A percentile compares a stretch with the other conserved stretches of the same genome.
phyloP scores from a whole-genome alignment of 306 rosid genomes.

The Spatholobus suberectus region DNA sequence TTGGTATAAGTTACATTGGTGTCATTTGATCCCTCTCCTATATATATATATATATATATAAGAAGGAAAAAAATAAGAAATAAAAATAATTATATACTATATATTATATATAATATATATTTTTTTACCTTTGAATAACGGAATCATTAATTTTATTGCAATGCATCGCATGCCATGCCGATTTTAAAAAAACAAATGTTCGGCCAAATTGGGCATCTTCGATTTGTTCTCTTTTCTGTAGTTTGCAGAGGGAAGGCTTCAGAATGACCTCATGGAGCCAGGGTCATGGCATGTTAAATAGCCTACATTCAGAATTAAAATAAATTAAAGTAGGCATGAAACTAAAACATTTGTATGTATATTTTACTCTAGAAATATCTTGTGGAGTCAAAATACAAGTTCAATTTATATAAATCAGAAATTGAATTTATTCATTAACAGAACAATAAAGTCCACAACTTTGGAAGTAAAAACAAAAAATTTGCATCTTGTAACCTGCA shows the following conservation, averaged over 20 bases:
- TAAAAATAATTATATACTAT: not conserved
- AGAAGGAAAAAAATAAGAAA: not conserved
- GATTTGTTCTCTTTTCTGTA: not conserved
- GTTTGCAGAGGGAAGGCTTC: constrained; percentile 9
- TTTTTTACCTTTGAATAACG: not conserved
- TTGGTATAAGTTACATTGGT: no score
- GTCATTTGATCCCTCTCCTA: no score
- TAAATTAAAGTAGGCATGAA: not conserved
- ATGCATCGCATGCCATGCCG: not conserved
- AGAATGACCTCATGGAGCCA: constrained; percentile 7
- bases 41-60: not conserved
- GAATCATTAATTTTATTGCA: not conserved
- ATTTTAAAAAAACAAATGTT: not conserved
- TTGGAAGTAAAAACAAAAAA: not conserved
- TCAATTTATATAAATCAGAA: not conserved
- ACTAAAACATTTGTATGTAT: not conserved
- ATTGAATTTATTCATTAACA: not conserved
- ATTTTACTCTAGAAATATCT: not conserved
- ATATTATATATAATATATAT: not conserved
- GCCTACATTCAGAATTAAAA: not conserved
- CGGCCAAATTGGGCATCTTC: not conserved
- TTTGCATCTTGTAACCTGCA: no score
- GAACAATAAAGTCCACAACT: not conserved
- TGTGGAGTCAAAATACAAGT: not conserved
- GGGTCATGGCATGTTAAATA: not conserved